Evolutionary conservation across 2,329 filamentous ascomycete genomes (phyloP).

Genomic region (Polychaeton citri): DNA sequence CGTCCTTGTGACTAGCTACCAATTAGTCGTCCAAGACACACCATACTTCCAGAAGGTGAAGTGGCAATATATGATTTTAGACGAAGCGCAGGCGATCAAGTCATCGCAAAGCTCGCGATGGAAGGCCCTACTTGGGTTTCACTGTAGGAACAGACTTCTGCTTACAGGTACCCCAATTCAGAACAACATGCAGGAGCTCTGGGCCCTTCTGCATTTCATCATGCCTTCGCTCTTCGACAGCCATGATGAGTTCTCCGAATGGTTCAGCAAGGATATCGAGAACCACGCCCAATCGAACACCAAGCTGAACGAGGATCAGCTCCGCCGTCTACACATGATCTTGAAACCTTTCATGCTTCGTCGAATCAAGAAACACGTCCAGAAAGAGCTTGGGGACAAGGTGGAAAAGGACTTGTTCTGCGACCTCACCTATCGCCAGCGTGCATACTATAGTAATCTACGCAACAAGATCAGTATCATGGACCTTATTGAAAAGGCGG

Average conservation of each 20-base stretch:
- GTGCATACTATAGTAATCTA: conserved; percentile 82
- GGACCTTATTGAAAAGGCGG: conserved; percentile 95
- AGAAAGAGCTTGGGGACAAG: conserved; percentile 98
- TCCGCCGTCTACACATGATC: conserved; percentile 96
- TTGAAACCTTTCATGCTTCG: conserved; percentile 98
- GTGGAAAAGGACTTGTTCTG: conserved; percentile 95
- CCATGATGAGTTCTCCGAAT: conserved; percentile 84
- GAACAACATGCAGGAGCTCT: conserved; percentile 99
- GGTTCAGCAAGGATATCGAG: conserved; percentile 94
- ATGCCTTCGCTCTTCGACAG: conserved; percentile 98
- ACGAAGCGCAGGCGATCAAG: conserved; percentile 98
- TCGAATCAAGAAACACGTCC: conserved; percentile 98
- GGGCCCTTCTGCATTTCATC: conserved; percentile 96
- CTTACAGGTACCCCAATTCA: conserved; percentile 96
- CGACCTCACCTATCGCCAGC: conserved; percentile 88
- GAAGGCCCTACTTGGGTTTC: conserved; percentile 89
- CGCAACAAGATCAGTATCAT: conserved; percentile 97
- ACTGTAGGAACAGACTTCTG: conserved; percentile 85
- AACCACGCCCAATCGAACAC: conserved; percentile 97
- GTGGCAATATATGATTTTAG: conserved; percentile 99
- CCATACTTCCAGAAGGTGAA: conserved; percentile 98
- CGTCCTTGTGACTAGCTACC: conserved; percentile 91
- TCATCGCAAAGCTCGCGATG: conserved; percentile 91
- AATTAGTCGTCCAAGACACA: conserved; percentile 89
- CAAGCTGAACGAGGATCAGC: conserved; percentile 97